Conservation (phyloP, 1,139 yeast genomes). For the Meyerozyma smithsonii region DNA sequence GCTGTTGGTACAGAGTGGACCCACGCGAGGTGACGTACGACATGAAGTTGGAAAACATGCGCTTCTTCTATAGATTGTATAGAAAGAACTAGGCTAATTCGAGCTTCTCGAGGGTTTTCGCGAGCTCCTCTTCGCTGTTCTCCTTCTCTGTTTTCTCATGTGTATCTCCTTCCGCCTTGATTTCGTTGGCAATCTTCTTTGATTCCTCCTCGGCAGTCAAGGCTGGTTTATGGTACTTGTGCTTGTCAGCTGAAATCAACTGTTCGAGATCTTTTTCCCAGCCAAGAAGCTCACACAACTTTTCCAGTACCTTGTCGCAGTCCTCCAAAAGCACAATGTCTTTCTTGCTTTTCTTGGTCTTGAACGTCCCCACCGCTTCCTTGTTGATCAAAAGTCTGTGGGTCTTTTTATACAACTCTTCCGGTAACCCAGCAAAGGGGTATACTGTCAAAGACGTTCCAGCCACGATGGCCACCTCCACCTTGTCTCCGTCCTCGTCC, state of each 20-base stretch:
- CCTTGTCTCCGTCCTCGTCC: constrained; percentile 55
- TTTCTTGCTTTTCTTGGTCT: constrained; percentile 37
- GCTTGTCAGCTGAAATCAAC: constrained; percentile 20
- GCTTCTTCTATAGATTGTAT: constrained; percentile 76
- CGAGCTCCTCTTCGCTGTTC: background rate
- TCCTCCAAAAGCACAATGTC: constrained; percentile 60
- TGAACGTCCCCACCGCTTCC: constrained; percentile 74
- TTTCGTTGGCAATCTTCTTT: constrained; percentile 3
- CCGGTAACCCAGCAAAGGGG: constrained; percentile 84
- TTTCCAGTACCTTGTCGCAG: constrained; percentile 60
- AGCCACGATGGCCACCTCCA: constrained; percentile 81
- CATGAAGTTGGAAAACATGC: constrained; percentile 78
- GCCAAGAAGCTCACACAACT: constrained; percentile 51
- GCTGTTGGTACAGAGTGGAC: constrained; percentile 74
- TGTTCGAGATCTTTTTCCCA: constrained; percentile 54
- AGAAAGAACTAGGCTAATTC: constrained; percentile 32
- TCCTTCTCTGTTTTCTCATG: background rate
- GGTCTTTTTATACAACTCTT: constrained; percentile 48
- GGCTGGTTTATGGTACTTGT: constrained; percentile 1
- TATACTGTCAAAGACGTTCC: constrained; percentile 88
- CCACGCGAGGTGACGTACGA: constrained; percentile 56
- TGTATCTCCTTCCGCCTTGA: background rate
- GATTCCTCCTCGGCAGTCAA: constrained; percentile 5
- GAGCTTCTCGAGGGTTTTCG: background rate
- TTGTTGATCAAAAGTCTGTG: constrained; percentile 66